phyloP scores from a whole-genome alignment of 148 eudicot species.

The Nepenthes gracilis region DNA sequence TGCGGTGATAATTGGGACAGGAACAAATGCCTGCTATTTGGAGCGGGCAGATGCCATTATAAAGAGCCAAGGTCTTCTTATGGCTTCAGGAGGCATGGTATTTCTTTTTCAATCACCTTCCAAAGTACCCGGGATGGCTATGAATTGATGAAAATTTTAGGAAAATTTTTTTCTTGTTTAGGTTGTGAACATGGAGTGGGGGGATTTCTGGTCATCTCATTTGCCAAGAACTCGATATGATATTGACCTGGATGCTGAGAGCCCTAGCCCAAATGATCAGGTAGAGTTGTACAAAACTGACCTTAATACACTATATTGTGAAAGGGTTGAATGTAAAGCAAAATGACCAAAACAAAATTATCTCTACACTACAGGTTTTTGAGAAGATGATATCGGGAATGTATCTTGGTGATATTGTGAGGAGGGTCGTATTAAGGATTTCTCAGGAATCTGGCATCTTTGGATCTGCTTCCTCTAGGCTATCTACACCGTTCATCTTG shows the following conservation, averaged over 20 bases:
- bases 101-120: constrained; percentile 2
- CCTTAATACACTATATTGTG: neutral
- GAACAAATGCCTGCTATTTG: constrained; percentile 89
- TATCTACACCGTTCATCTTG: constrained; percentile 46
- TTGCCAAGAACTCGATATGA: constrained; percentile 85
- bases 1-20: constrained; percentile 84
- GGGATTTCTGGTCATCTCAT: constrained; percentile 91
- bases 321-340: neutral
- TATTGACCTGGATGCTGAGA: constrained; percentile 65
- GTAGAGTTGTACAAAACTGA: constrained; percentile 12
- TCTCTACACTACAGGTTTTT: constrained; percentile 51
- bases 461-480: constrained; percentile 43
- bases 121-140: too few relatives aligned
- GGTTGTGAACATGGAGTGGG: constrained; percentile 98
- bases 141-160: neutral
- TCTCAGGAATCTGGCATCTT: constrained; percentile 63
- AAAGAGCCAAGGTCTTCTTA: constrained; percentile 75
- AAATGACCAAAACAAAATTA: neutral
- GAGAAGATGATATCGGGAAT: constrained; percentile 98
- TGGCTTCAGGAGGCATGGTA: constrained; percentile 88
- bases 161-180: constrained; percentile 13
- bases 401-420: constrained; percentile 88
- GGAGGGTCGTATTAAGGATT: constrained; percentile 74
- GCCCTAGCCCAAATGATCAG: constrained; percentile 89
- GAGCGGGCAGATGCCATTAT: constrained; percentile 93